phyloP scores from a whole-genome alignment of 257 asterid species.

The Solanum chiquidenum region DNA sequence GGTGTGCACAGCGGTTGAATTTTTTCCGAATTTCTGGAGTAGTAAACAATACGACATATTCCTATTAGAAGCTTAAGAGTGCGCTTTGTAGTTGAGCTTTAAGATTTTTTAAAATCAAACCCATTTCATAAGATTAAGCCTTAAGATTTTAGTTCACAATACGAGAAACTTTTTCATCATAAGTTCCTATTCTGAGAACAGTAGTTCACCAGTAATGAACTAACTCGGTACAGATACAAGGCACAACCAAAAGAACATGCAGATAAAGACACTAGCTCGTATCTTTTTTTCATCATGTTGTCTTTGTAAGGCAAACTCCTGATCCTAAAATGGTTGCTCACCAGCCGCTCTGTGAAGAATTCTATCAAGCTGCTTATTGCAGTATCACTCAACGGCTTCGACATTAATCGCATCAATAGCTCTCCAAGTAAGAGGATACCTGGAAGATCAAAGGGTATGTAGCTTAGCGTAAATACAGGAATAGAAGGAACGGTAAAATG shows the following conservation, averaged over 20 bases:
- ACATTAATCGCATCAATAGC: conserved; percentile 39
- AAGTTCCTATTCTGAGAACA: background rate
- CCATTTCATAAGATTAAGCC: background rate
- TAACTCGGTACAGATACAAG: background rate
- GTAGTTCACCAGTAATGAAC: background rate
- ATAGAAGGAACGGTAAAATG: background rate
- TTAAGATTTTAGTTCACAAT: background rate
- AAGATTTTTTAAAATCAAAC: background rate
- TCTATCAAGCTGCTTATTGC: conserved; percentile 63
- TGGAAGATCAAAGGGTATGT: conserved; percentile 20
- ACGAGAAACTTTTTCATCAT: background rate
- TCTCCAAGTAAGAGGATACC: conserved; percentile 84
- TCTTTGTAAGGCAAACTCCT: background rate
- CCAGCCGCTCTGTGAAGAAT: conserved; percentile 87
- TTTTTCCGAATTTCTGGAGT: background rate
- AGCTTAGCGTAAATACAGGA: background rate
- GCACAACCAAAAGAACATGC: background rate
- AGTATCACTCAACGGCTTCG: conserved; percentile 46
- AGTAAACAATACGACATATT: background rate
- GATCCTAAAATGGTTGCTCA: conserved; percentile 22
- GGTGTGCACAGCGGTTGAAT: background rate
- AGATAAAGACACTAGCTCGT: background rate
- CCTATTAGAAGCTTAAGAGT: background rate
- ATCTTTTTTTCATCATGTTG: background rate
- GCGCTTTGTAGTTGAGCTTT: background rate